A percentile compares a stretch with the other conserved stretches of the same genome.
These are phyloP conservation scores for Phytophthora citricola DNA, from an alignment of 352 stramenopile genomes.

Conservation along the genomic window DNA sequence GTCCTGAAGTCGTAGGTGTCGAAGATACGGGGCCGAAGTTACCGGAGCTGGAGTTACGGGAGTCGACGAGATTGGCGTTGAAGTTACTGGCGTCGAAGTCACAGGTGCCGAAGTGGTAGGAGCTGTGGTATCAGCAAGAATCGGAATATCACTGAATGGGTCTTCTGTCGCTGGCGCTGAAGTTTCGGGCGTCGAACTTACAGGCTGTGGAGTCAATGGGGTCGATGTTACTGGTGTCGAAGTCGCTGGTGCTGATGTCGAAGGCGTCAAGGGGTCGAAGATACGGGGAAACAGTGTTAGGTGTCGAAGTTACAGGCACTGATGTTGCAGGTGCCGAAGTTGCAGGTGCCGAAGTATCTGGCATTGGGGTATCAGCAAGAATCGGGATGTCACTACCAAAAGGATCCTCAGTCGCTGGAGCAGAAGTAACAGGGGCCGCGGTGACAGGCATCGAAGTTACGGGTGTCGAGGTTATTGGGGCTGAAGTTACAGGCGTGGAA, in stretches of 20 bases:
- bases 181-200: not conserved
- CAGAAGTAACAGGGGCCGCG: not conserved
- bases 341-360: not conserved
- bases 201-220: no score
- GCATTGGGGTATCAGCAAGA: conserved; percentile 8
- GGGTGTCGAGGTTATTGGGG: not conserved
- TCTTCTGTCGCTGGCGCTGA: not conserved
- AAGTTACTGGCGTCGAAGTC: not conserved
- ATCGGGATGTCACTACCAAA: conserved; percentile 12
- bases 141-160: no score
- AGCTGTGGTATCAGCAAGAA: no score
- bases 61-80: not conserved
- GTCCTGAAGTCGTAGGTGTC: not conserved
- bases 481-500: not conserved
- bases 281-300: no score
- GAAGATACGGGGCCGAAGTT: not conserved
- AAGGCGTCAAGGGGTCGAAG: no score
- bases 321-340: conserved; percentile 4
- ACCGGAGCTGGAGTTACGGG: not conserved
- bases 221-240: not conserved
- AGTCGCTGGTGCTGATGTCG: conserved; percentile 1
- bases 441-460: not conserved
- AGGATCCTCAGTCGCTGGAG: conserved; percentile 12
- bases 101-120: not conserved
- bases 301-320: not conserved